Evolutionary conservation across 164 flowering plant species (phyloP), one percentile per base, ranked within the genome.

Genomic region (Nymphaea thermarum): DNA sequence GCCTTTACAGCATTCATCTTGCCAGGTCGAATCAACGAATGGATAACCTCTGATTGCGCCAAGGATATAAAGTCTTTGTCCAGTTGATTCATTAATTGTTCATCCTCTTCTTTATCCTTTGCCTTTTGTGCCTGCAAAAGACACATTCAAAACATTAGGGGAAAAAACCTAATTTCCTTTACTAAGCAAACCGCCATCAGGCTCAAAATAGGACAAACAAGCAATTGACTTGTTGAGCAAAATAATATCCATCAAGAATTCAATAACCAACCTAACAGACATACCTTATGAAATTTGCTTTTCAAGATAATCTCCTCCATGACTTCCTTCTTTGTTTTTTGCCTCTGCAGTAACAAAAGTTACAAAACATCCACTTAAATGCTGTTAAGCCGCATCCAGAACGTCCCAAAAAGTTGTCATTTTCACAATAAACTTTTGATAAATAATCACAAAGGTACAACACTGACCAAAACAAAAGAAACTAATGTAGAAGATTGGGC

Each of bases 81-180:
- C 79, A 91, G 74, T 70, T 88, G 82, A n/a, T 90, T 87, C 78
- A 82, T 65, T 74, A 88, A 71, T 61, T 84, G 75, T 63, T 83
- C 93, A 77, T 84, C 82, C 78, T 91, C 97, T 77, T 91, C 96
- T 78, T 90, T 94, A 2, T 85, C 86, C 82, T 81, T 85, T 66
- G 91, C 89, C 73, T 87, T 89, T 70, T 83, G 79, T 45, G 87
- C 96, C 98, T 94, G 77, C n/a, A 6, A 25, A 25, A 25, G 36
- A 25, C 36, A 25, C 36, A 1, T 25, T 25, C 36, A 25, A 25
- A 25, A 25, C 36, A 25, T 25, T 25, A 25, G 36, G 36, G 36
- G 36, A 25, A 25, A 25, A 25, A 25, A 25, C 36, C 36, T 25
- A 25, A 25, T 25, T 25, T 25, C 36, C 36, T 25, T 25, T 25